Evolutionary conservation across 768 basidiomycete genomes (phyloP).

Genomic region (Suillus decipiens): DNA sequence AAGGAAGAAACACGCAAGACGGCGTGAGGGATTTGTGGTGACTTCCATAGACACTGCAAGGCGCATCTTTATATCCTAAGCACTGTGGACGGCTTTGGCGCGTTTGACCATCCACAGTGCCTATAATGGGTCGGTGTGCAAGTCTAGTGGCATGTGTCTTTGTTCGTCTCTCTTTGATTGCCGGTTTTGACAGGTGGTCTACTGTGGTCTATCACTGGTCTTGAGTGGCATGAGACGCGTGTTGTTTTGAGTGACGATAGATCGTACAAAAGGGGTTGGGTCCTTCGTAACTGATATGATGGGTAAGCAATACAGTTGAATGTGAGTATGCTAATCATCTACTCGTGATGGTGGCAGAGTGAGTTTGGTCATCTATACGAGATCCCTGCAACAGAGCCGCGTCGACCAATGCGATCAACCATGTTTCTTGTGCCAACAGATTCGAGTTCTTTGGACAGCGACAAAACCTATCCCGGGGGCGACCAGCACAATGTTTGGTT

Average conservation of each 20-base stretch:
- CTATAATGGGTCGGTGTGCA: background rate
- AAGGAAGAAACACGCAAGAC: background rate
- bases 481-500: background rate
- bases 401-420: background rate
- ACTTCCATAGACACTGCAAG: background rate
- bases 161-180: slow-evolving; percentile 1
- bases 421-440: background rate
- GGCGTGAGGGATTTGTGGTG: background rate
- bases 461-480: background rate
- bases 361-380: background rate
- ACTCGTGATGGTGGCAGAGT: background rate
- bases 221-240: background rate
- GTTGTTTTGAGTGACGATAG: background rate
- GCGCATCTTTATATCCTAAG: background rate
- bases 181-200: background rate
- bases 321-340: background rate
- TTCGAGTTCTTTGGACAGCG: background rate
- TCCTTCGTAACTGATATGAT: background rate
- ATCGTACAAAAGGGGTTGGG: background rate
- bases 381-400: background rate
- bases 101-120: background rate
- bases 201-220: background rate
- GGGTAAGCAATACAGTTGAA: background rate
- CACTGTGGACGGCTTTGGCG: background rate
- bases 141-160: background rate